Percentiles rank a stretch among this genome's conserved stretches.
Evolutionary conservation across 768 basidiomycete species (phyloP).

Genomic region (Imleria badia): DNA sequence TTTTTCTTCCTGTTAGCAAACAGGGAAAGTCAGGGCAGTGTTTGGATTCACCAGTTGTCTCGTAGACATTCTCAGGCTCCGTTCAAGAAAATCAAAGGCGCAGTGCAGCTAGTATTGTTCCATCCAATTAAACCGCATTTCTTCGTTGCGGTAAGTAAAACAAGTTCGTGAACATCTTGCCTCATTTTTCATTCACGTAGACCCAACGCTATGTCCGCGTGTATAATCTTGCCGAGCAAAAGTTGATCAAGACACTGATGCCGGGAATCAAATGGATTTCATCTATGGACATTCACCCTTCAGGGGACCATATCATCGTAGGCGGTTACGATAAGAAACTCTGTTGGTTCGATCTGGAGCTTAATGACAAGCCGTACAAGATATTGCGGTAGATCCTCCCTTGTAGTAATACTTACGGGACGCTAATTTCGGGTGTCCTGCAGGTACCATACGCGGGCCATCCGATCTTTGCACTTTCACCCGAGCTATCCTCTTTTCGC

Average conservation of each 20-base stretch:
- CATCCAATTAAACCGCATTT: constrained; percentile 94
- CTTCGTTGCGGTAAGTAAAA: constrained; percentile 85
- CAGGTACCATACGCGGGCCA: constrained; percentile 92
- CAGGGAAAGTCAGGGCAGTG: constrained; percentile 71
- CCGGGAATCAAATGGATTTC: constrained; percentile 99
- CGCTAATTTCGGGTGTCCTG: constrained; percentile 9
- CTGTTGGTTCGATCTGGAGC: constrained; percentile 98
- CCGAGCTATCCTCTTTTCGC: constrained; percentile 94
- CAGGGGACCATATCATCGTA: constrained; percentile 94
- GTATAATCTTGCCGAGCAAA: constrained; percentile 94
- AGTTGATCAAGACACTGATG: constrained; percentile 86
- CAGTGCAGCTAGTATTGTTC: constrained; percentile 89
- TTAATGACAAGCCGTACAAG: constrained; percentile 96
- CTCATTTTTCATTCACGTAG: constrained; percentile 39
- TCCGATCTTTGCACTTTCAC: constrained; percentile 92
- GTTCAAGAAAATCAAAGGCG: constrained; percentile 92
- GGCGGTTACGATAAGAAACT: constrained; percentile 97
- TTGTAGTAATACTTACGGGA: neutral
- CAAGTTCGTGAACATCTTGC: constrained; percentile 9
- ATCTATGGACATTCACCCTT: constrained; percentile 94
- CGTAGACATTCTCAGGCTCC: constrained; percentile 96
- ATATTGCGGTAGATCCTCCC: constrained; percentile 67
- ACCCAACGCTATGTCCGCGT: constrained; percentile 95
- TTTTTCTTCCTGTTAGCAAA: constrained; percentile 43
- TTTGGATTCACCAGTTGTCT: constrained; percentile 95